These are phyloP conservation scores for Lojkania enalia DNA, from an alignment of 2,329 filamentous ascomycete genomes.

Conservation along the genomic window DNA sequence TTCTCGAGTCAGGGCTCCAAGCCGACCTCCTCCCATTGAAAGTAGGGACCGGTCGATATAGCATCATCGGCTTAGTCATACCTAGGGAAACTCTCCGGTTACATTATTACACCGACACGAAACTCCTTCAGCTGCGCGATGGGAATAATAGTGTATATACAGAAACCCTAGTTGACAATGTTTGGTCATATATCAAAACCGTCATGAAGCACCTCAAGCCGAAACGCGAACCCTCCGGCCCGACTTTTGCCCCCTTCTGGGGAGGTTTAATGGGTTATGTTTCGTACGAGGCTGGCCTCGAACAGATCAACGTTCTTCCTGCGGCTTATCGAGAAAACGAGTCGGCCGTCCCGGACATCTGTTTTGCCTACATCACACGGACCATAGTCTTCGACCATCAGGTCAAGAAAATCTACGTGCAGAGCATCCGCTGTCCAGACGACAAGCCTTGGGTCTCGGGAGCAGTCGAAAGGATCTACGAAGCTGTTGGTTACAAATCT, in stretches of 20 bases:
- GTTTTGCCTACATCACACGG: conserved; percentile 74
- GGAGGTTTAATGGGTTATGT: conserved; percentile 84
- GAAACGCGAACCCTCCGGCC: conserved; percentile 21
- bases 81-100: conserved; percentile 51
- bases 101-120: conserved; percentile 37
- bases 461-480: conserved; percentile 31
- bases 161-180: conserved; percentile 31
- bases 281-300: conserved; percentile 80
- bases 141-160: conserved; percentile 32
- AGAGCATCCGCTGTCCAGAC: conserved; percentile 60
- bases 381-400: conserved; percentile 78
- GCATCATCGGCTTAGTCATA: conserved; percentile 72
- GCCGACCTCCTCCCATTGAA: conserved; percentile 45
- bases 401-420: conserved; percentile 64
- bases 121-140: conserved; percentile 33
- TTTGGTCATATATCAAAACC: conserved; percentile 47
- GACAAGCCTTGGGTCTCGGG: conserved; percentile 53
- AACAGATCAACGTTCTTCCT: conserved; percentile 57
- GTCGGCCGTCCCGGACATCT: conserved; percentile 63
- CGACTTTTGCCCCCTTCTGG: conserved; percentile 64
- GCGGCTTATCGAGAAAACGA: conserved; percentile 42
- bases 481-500: conserved; percentile 33
- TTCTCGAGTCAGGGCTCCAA: conserved; percentile 54
- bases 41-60: conserved; percentile 64
- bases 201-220: conserved; percentile 44